Evolutionary conservation across 495 filamentous ascomycete species (phyloP).

Genomic region (Podospora appendiculata): DNA sequence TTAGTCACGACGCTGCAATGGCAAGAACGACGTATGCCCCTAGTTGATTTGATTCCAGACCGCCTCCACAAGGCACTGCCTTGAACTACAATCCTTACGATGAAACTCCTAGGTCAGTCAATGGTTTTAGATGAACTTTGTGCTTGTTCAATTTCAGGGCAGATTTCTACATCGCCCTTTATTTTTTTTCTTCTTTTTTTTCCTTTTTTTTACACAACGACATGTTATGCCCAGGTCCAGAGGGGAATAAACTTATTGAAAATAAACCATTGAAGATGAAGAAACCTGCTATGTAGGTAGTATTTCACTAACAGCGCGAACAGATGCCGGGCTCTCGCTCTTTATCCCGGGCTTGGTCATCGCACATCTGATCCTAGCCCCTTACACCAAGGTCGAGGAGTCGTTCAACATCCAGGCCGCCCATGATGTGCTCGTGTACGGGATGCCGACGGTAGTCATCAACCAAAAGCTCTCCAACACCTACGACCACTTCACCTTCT

Average conservation of each 20-base stretch:
- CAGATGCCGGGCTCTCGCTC: constrained; percentile 46
- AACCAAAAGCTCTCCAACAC: constrained; percentile 38
- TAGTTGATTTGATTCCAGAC: no score
- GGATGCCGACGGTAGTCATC: constrained; percentile 54
- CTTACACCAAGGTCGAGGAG: constrained; percentile 98
- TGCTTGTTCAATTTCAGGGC: neutral
- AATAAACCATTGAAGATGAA: neutral
- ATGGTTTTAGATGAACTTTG: neutral
- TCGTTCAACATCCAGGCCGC: constrained; percentile 96
- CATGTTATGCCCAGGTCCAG: no score
- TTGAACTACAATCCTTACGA: neutral
- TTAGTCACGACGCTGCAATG: no score
- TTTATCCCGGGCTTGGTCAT: constrained; percentile 61
- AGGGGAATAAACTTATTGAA: neutral
- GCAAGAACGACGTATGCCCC: no score
- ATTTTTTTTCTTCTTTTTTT: no score
- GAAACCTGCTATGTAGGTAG: no score
- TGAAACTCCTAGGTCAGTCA: constrained; percentile 6
- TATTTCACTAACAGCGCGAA: no score
- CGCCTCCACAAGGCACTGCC: neutral
- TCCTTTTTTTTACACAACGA: no score
- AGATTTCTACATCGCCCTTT: neutral
- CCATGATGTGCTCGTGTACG: constrained; percentile 81
- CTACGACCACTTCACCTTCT: constrained; percentile 91
- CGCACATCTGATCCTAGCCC: constrained; percentile 68